Evolutionary conservation across 805 yeast species (phyloP), one percentile per base, ranked within the genome.

Genomic region (Ogataea salicorniae): DNA sequence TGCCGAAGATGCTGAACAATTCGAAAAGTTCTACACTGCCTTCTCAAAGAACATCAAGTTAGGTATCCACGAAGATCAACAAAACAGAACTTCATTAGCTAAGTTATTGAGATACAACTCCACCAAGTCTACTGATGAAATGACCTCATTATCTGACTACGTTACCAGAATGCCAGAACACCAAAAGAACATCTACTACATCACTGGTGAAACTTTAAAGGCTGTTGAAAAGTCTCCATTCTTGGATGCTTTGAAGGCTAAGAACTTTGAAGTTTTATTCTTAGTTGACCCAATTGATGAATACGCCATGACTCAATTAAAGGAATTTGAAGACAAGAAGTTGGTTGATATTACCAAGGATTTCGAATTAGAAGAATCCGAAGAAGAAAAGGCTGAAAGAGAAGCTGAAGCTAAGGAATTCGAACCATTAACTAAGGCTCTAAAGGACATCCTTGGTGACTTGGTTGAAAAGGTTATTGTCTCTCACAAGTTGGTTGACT

Each of bases 111-210:
- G 99, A 79, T 94, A 81, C 86, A 80, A 90, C 85, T 90, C 98
- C 49, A 91, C 98, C 68, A 92, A 91, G 80, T 84, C 97, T 57
- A 68, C 81, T 62, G 99, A 92, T 68, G 99, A 94, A 79, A 71
- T 79, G 72, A 92, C 97, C 59, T 92, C 98, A 37, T 81, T 94
- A 67, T 75, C 95, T 60, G 99, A 94, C 78, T 94, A 94, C 77
- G 95, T 94, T 57, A 92, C 98, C 60, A 87, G 98, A 78, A 94
- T 94, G 99, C 96, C 94, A 72, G 97, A 90, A 77, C 97, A 89
- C 80, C 99, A 94, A 81, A 91, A 94, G 94, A 94, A 94, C 81
- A 88, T 94, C 68, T 94, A 94, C 84, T 94, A 81, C 83, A 94
- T 94, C 74, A 94, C 99, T 69, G 99, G 99, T 85, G 99, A 94